Base-by-base conservation (phyloP, 2,329 filamentous ascomycete species). In the Xylariaceae sp. region DNA sequence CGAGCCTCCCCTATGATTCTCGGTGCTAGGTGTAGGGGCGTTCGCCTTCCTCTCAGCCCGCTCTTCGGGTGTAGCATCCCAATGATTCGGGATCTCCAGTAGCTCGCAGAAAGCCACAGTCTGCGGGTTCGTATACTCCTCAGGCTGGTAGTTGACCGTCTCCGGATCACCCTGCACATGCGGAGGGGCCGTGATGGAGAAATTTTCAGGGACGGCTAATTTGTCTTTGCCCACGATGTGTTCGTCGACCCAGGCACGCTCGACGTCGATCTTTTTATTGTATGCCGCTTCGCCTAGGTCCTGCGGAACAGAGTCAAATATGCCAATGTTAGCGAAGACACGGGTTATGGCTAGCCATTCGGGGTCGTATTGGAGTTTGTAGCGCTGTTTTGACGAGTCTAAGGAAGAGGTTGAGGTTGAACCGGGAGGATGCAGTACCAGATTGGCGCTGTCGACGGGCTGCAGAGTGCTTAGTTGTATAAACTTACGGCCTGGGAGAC, bases 281-380 rank as follows among this genome's bases (percentile, higher is more conserved):
- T 95, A 95, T 40, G 76, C 68, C 2, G 73, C 77, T 63, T 94
- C 82, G 17, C 87, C 86, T 21, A 79, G 71, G 59, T 94, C 75
- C 2, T 69, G 64, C 0, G 85, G 74, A 0, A 77, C 66, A 32
- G 67, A 65, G 1, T 77, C 74, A 6, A 68, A 62, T 5, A 85
- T 73, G 47, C 88, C 86, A 29, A 92, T 70, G 3, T 72, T 57
- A 33, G 86, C 80, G 60, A 97, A 94, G 6, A 83, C 85, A 34
- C 92, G 86, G 11, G 85, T 91, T 53, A 98, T 96, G 34, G 93
- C 86, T 6, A 98, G 82, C 92, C 92, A 98, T 69, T 98, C 93
- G 10, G 84, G 81, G 64, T 98, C 93, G 63, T 98, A 97, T 38
- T 82, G 72, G 1, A 96, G 74, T 10, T 70, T 72, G 55, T 81